Evolutionary conservation across 768 basidiomycete genomes (phyloP), one percentile per base, ranked within the genome.

Genomic region (Glaciozyma antarctica): DNA sequence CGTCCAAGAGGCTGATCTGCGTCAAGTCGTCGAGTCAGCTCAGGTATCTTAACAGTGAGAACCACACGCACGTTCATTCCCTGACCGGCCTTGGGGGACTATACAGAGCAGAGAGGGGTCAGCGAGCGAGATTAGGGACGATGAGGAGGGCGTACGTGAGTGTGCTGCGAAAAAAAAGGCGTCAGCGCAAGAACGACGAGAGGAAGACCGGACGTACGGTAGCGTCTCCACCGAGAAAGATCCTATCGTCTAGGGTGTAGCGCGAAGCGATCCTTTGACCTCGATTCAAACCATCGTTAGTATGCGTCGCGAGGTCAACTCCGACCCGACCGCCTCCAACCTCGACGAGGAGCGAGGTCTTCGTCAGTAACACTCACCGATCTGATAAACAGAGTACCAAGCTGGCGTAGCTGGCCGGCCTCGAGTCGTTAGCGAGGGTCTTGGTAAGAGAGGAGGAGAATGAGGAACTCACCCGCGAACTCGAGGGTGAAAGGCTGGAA

Each of bases 211-310:
- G 38, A 41, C 38, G 38, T 41, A 41, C 38, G 34, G 71, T 73
- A 6, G 72, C 71, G 58, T 74, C 73, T 19, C 73, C 73, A 19
- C 70, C 73, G 45, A 74, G 64, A 70, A 73, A 73, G 58, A 74
- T 66, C n/a, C 72, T 62, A 32, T 86, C 80, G 58, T 73, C 73
- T 45, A 73, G 68, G 22, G 72, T 70, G 61, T 74, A 74, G 58
- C 66, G 65, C 19, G 68, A 69, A 34, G 72, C 73, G 58, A 74
- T 73, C 17, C 73, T 67, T 65, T 74, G 73, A 22, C 73, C 73
- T 53, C 71, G 73, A 62, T 71, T 63, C 62, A 53, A n/a, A 17
- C 17, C 24, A 3, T 44, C 13, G 26, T 30, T 12, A 34, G 10
- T 13, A 8, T 19, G 19, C 19, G 32, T 32, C 32, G 32, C 9